Conservation (phyloP, 805 yeast genomes). For the Metschnikowia peoriensis region DNA sequence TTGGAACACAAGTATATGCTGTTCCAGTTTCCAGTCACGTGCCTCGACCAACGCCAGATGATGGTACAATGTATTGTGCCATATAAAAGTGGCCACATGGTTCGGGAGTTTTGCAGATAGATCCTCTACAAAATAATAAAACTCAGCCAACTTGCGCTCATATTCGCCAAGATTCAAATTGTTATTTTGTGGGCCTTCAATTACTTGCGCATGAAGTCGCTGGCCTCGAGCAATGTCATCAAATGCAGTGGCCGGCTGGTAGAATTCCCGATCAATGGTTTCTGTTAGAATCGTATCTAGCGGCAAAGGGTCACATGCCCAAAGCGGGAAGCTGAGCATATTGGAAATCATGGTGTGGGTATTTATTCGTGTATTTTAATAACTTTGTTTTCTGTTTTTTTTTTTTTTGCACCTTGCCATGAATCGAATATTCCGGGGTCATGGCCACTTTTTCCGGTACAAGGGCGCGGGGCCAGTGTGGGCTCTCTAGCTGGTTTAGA, state of each 20-base stretch:
- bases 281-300: slow-evolving; percentile 29
- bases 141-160: slow-evolving; percentile 40
- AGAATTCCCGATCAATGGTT: slow-evolving; percentile 48
- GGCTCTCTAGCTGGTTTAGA: too few relatives aligned
- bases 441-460: too few relatives aligned
- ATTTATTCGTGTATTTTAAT: neutral
- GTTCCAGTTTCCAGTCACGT: slow-evolving; percentile 41
- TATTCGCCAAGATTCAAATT: slow-evolving; percentile 4
- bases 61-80: slow-evolving; percentile 61
- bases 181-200: slow-evolving; percentile 32
- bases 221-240: slow-evolving; percentile 43
- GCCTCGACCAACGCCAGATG: slow-evolving; percentile 18
- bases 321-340: slow-evolving; percentile 9
- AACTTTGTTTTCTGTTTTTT: neutral
- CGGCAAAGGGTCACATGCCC: slow-evolving; percentile 5
- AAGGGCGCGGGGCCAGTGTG: too few relatives aligned
- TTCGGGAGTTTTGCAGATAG: slow-evolving; percentile 60
- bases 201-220: slow-evolving; percentile 42
- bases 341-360: slow-evolving; percentile 5
- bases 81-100: slow-evolving; percentile 58
- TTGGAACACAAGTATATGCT: slow-evolving; percentile 62
- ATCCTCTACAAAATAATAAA: slow-evolving; percentile 45
- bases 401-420: neutral
- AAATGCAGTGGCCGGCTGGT: slow-evolving; percentile 37
- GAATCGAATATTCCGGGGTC: too few relatives aligned